These are phyloP conservation scores for Cladophialophora carrionii DNA, from an alignment of 2,329 filamentous ascomycete species.

Conservation along the genomic window DNA sequence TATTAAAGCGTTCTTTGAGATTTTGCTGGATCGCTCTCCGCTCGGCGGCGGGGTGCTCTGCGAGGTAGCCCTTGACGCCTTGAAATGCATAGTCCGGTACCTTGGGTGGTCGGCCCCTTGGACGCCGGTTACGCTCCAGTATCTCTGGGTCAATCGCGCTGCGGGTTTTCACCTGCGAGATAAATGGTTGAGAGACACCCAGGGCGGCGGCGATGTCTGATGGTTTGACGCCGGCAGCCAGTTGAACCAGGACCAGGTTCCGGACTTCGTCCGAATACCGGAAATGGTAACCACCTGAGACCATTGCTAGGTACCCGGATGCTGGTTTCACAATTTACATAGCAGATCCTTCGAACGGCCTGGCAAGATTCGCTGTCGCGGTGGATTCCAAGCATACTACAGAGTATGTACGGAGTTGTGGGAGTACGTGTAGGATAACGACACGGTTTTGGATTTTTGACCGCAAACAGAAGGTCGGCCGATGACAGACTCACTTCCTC, in stretches of 20 bases:
- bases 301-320: not conserved
- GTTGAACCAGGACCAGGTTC: not conserved
- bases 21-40: not conserved
- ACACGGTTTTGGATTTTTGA: not conserved
- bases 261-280: not conserved
- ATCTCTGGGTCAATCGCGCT: not conserved
- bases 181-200: not conserved
- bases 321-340: not conserved
- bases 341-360: not conserved
- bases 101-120: not conserved
- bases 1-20: not conserved
- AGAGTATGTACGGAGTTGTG: no score
- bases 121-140: not conserved
- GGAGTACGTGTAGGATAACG: not conserved
- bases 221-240: not conserved
- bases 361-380: not conserved
- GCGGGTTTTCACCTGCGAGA: constrained; percentile 5
- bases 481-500: not conserved
- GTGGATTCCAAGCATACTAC: not conserved
- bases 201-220: not conserved
- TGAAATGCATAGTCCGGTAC: not conserved
- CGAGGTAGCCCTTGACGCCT: not conserved
- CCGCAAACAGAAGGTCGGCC: not conserved
- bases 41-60: not conserved
- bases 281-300: not conserved